Evolutionary conservation across 129 eudicot genomes (phyloP), one percentile per base, ranked within the genome.

Genomic region (Centaurea solstitialis): DNA sequence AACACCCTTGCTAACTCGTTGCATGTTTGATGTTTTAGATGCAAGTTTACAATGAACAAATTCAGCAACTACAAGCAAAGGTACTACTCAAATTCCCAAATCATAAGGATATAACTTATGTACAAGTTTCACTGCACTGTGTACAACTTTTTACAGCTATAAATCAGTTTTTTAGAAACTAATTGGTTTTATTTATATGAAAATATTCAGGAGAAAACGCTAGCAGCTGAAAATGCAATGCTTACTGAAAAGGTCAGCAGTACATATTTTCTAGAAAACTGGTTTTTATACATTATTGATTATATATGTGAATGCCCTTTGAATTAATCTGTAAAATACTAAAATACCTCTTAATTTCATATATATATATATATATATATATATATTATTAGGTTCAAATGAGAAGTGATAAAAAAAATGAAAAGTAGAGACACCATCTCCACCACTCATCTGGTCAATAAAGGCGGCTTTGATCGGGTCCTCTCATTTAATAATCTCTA

Each of bases 21-120:
- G 78, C 78, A 33, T 68, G 17, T 41, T 74, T 33, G 24, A 71
- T 74, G 33, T 41, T 82, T 66, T 85, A 92, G 97, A 91, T 87
- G 90, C 93, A 92, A 81, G 93, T 88, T 47, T 94, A 80, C 88
- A 81, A 86, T 80, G 94, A 92, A 53, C 97, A 94, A 82, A 87
- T 92, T 83, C 86, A 83, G 79, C 92, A 87, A 74, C 86, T 94
- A 28, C 86, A 81, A 23, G 90, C 88, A 71, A 94, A 92, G 97
- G 98, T 92, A 86, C 35, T 9, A 23, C 74, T 66, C 81, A 77
- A 67, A 39, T 8, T 17, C 62, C 35, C 24, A 64, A 57, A 62
- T 13, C 74, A 64, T 24, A 80, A 61, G 7, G 8, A 9, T 10
- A 1, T 20, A 5, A 24, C 26, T 7, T 15, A 76, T n/a, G 43